Base-by-base conservation (phyloP, 192 early-diverging fungal species). In the Lunasporangiospora selenospora region DNA sequence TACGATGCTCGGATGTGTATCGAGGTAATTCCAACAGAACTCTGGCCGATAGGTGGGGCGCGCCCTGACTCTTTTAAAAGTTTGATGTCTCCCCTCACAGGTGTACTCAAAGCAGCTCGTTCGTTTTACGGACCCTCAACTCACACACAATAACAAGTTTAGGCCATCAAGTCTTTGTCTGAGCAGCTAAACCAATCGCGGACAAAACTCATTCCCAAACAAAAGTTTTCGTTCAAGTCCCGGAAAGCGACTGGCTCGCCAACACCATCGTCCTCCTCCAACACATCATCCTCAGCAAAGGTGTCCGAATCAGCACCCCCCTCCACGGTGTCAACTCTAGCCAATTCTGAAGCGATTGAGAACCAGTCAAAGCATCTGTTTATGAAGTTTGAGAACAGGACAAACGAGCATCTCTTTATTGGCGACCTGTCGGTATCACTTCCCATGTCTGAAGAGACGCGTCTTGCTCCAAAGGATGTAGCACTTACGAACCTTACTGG, bases 141-240 rank as follows among this genome's bases (percentile, higher is more conserved):
- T 8, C 32, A 60, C 21, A n/a, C 4, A 10, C 6, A 31, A 44
- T 30, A 45, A 48, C n/a, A 38, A n/a, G 21, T 21, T 8, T 48
- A 88, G 83, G 66, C 86, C 56, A 75, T 88, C 42, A 70, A 77
- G 45, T 58, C 64, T 26, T 65, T 85, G 53, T 77, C 50, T 12
- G 75, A 75, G 39, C 61, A 61, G 24, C 52, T 84, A 19, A 75
- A 62, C 23, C 65, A 48, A 2, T 57, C 71, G 51, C 56, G 77
- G 31, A 51, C 75, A 6, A 64, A 77, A 42, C 54, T 85, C 18
- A 66, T 77, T 4, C 87, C 87, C 4, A 88, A 86, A 37, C 46
- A 70, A 21, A 88, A 88, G 62, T 91, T 91, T 50, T 88, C 90
- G 1, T 90, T 90, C 73, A 88, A 88, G 65, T 81, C 80, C 10